Evolutionary conservation across 2,329 filamentous ascomycete species (phyloP), one percentile per base, ranked within the genome.

Genomic region (Colletotrichum somersetense): DNA sequence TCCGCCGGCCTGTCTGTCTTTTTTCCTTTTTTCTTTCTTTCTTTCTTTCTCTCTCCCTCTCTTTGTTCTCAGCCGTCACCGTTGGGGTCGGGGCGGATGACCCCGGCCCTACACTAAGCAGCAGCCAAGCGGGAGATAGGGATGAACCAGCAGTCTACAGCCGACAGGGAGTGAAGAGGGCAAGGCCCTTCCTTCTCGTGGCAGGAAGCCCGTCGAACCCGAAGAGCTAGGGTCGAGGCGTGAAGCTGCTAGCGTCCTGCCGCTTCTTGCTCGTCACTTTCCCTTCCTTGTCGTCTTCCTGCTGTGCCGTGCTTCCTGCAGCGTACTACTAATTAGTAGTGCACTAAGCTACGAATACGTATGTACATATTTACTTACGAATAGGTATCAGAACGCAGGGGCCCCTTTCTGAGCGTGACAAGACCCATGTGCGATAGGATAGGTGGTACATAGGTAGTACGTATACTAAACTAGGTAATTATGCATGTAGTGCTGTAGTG

Each of bases 371-470:
- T 5, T 33, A 8, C 30, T 4, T 30, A 30, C 30, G 30, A 30
- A 30, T 30, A 30, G 30, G 30, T 30, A 30, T 30, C 30, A 3
- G 2, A 30, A 44, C 66, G 61, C 66, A 69, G 18, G 66, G 66
- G 35, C 66, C 66, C 30, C 44, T 50, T 33, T 33, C 20, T 30
- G 23, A 38, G 46, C 18, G 44, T 50, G 26, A 8, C n/a, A 50
- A 30, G 59, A 38, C 33, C 33, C 53, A 8, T 30, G 42, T 44
- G 42, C 8, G 42, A 44, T 20, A 44, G 42, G 16, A 44, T 2
- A 44, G 42, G 2, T 44, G 6, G 11, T 16, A 18, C 11, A 42
- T 5, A 12, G 1, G 8, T 40, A 12, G 10, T 40, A 14, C 38
- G 38, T 2, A 40, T 2, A 40, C 38, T 1, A 11, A 10, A 10